Evolutionary conservation across 768 basidiomycete genomes (phyloP).

Genomic region (Leccinellum albellum): DNA sequence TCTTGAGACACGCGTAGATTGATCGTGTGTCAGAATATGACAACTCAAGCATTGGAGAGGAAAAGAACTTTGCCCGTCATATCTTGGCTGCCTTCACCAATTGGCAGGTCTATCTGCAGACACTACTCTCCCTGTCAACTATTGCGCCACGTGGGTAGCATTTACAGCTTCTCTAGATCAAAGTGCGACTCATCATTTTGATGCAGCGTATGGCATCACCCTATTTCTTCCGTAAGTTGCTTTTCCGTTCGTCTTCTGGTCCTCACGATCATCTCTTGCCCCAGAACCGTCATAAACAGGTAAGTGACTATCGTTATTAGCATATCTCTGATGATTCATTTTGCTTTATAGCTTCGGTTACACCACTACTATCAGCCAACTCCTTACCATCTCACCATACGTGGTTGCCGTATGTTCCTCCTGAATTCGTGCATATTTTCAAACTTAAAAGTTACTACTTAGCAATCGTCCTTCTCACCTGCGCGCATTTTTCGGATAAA

Average conservation of each 20-base stretch:
- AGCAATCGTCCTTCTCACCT: constrained; percentile 52
- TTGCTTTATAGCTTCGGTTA: constrained; percentile 52
- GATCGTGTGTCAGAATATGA: constrained; percentile 42
- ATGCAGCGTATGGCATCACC: constrained; percentile 63
- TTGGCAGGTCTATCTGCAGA: constrained; percentile 51
- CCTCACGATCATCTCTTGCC: not conserved
- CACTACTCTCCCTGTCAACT: constrained; percentile 41
- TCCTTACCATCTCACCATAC: constrained; percentile 69
- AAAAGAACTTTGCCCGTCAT: constrained; percentile 57
- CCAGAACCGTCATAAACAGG: constrained; percentile 58
- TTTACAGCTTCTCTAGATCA: not conserved
- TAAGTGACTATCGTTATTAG: constrained; percentile 11
- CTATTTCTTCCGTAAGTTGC: constrained; percentile 62
- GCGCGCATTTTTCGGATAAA: constrained; percentile 59
- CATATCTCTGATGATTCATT: not conserved
- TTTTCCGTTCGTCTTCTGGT: not conserved
- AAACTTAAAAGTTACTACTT: not conserved
- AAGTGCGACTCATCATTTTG: constrained; percentile 1
- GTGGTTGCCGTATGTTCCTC: constrained; percentile 49
- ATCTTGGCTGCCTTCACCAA: constrained; percentile 51
- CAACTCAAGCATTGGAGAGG: constrained; percentile 26
- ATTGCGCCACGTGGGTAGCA: constrained; percentile 51
- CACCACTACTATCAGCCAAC: constrained; percentile 51
- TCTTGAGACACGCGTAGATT: constrained; percentile 44
- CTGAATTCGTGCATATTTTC: not conserved